phyloP scores from a whole-genome alignment of 164 flowering plant genomes.

The Macadamia tetraphylla region DNA sequence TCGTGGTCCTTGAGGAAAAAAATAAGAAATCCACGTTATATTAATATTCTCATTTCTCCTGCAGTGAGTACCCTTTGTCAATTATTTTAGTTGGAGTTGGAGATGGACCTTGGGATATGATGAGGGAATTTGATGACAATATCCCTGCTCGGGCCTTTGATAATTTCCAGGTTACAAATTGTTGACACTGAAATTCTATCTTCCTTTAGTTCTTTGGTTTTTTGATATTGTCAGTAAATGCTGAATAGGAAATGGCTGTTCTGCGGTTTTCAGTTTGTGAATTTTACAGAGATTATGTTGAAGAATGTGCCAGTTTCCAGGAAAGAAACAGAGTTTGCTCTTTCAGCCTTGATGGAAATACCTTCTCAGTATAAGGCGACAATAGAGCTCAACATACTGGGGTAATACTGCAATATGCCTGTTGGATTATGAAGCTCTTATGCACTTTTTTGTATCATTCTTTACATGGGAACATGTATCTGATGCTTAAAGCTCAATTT shows the following conservation, averaged over 20 bases:
- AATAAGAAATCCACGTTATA: neutral
- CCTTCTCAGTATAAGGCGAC: constrained; percentile 89
- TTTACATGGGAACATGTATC: neutral
- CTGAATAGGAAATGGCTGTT: constrained; percentile 4
- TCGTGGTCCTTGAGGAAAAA: neutral
- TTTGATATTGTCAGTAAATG: neutral
- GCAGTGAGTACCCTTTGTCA: constrained; percentile 75
- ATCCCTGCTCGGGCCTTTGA: constrained; percentile 83
- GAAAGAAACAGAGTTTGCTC: constrained; percentile 88
- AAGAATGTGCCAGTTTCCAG: constrained; percentile 36
- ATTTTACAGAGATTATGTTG: constrained; percentile 84
- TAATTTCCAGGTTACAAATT: constrained; percentile 67
- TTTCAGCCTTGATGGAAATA: constrained; percentile 83
- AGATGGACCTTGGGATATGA: constrained; percentile 96
- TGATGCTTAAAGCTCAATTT: neutral
- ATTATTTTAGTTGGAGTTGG: constrained; percentile 90
- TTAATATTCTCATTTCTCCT: constrained; percentile 9
- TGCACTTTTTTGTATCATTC: neutral
- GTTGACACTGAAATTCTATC: neutral
- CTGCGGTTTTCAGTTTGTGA: constrained; percentile 60
- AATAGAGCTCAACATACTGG: constrained; percentile 60
- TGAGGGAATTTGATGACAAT: constrained; percentile 87
- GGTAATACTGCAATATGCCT: constrained; percentile 35
- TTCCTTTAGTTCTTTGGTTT: neutral
- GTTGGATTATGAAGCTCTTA: neutral